A percentile compares a stretch with the other conserved stretches of the same genome.
phyloP scores from a whole-genome alignment of 2,329 filamentous ascomycete species.

The Cladophialophora chaetospira region DNA sequence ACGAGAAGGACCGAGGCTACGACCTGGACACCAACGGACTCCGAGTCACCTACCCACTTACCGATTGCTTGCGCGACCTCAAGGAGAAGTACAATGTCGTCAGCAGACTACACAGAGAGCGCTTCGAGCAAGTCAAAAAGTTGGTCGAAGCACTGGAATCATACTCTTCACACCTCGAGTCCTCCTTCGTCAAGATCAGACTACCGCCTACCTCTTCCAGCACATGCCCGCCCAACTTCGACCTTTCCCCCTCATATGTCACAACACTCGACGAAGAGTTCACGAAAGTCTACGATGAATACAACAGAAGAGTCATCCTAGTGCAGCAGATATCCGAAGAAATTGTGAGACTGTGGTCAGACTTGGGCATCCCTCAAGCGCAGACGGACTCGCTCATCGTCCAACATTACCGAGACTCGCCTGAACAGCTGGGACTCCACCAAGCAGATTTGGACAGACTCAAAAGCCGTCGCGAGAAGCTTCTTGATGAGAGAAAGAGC shows the following conservation, averaged over 20 bases:
- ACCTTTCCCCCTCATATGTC: constrained; percentile 88
- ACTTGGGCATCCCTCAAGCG: constrained; percentile 89
- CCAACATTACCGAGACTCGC: constrained; percentile 83
- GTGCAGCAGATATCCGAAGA: constrained; percentile 77
- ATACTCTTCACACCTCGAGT: constrained; percentile 92
- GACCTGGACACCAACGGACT: constrained; percentile 68
- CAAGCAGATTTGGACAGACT: constrained; percentile 79
- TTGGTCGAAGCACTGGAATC: constrained; percentile 91
- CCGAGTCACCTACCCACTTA: constrained; percentile 79
- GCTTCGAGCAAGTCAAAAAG: constrained; percentile 95
- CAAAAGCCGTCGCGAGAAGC: constrained; percentile 73
- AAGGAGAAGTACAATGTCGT: constrained; percentile 85
- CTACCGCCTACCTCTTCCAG: constrained; percentile 81
- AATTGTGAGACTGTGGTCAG: constrained; percentile 92
- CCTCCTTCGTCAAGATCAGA: constrained; percentile 80
- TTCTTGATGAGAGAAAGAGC: constrained; percentile 83
- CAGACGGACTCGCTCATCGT: constrained; percentile 88
- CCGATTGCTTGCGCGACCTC: constrained; percentile 73
- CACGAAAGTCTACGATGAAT: constrained; percentile 93
- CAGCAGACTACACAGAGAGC: constrained; percentile 80
- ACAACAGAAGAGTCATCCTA: constrained; percentile 75
- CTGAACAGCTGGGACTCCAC: constrained; percentile 91
- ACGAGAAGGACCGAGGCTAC: constrained; percentile 66
- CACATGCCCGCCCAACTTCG: constrained; percentile 78
- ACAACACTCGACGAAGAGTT: constrained; percentile 87